Evolutionary conservation across 495 filamentous ascomycete genomes (phyloP).

Genomic region (Aspergillus campestris): DNA sequence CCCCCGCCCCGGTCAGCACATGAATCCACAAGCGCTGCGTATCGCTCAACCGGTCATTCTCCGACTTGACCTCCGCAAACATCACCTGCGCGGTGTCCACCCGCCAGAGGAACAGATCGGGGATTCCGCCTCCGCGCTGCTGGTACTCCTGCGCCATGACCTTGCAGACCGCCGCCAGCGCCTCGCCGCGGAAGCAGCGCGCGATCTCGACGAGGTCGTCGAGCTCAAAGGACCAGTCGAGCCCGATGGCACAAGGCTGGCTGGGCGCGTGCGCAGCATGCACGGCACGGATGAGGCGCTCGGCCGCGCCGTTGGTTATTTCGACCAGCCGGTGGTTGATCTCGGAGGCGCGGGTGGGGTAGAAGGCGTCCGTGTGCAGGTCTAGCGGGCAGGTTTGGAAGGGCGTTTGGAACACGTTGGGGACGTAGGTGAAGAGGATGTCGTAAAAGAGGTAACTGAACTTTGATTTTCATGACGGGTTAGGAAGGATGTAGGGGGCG

Average conservation of each 20-base stretch:
- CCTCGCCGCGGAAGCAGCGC: slow-evolving; percentile 68
- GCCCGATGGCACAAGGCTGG: slow-evolving; percentile 75
- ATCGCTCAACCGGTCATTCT: slow-evolving; percentile 94
- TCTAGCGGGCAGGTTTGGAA: slow-evolving; percentile 93
- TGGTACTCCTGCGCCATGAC: slow-evolving; percentile 93
- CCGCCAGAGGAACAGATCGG: slow-evolving; percentile 87
- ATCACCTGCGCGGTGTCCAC: slow-evolving; percentile 51
- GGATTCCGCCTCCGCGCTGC: slow-evolving; percentile 78
- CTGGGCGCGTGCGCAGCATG: slow-evolving; percentile 55
- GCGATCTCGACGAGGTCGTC: slow-evolving; percentile 78
- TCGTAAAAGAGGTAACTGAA: slow-evolving; percentile 92
- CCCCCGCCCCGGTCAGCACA: slow-evolving; percentile 73
- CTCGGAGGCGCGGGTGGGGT: slow-evolving; percentile 70
- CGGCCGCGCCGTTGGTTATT: slow-evolving; percentile 69
- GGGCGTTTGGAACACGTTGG: slow-evolving; percentile 92
- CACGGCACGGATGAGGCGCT: slow-evolving; percentile 55
- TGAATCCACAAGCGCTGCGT: slow-evolving; percentile 96
- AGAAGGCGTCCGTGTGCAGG: slow-evolving; percentile 90
- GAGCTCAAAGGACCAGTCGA: slow-evolving; percentile 82
- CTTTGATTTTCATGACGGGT: slow-evolving; percentile 7
- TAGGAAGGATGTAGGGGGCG: background rate
- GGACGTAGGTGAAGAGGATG: slow-evolving; percentile 85
- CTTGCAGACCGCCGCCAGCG: slow-evolving; percentile 76
- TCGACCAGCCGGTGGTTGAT: slow-evolving; percentile 84
- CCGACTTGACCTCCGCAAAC: slow-evolving; percentile 89